Conservation (phyloP, 2,329 filamentous ascomycete species). For the Monilinia aucupariae region DNA sequence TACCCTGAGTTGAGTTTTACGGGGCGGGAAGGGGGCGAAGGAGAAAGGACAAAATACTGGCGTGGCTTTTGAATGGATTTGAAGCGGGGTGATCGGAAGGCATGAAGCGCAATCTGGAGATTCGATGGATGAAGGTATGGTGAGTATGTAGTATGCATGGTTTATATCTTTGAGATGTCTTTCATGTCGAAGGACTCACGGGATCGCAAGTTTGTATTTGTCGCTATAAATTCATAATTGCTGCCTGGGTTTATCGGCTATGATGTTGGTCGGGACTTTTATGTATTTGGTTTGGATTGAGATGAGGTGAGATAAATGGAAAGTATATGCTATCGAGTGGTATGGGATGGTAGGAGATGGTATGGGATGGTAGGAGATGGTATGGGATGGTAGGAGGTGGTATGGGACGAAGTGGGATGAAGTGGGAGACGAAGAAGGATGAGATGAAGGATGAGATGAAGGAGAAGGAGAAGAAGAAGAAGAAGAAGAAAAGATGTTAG, state of each 20-base stretch:
- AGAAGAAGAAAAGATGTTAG: too few species aligned
- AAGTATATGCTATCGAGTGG: background rate
- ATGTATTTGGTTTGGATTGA: background rate
- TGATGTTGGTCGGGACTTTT: background rate
- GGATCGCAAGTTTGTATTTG: background rate
- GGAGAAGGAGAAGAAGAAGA: too few species aligned
- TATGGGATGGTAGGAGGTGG: background rate
- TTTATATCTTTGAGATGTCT: constrained; percentile 6
- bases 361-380: background rate
- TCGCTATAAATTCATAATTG: constrained; percentile 3
- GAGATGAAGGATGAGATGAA: too few species aligned
- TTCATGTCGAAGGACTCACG: background rate
- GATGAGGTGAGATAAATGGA: background rate
- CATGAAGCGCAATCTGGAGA: background rate
- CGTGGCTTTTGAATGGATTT: background rate
- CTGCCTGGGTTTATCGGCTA: background rate
- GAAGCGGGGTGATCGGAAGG: background rate
- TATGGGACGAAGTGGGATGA: too few species aligned
- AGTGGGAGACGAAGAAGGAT: too few species aligned
- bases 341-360: background rate
- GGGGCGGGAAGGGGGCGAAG: too few species aligned
- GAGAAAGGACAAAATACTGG: background rate
- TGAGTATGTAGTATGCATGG: background rate
- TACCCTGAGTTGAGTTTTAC: background rate
- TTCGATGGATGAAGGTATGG: background rate